Base-by-base conservation (phyloP, 2,329 filamentous ascomycete genomes). In the Ampelomyces quisqualis region DNA sequence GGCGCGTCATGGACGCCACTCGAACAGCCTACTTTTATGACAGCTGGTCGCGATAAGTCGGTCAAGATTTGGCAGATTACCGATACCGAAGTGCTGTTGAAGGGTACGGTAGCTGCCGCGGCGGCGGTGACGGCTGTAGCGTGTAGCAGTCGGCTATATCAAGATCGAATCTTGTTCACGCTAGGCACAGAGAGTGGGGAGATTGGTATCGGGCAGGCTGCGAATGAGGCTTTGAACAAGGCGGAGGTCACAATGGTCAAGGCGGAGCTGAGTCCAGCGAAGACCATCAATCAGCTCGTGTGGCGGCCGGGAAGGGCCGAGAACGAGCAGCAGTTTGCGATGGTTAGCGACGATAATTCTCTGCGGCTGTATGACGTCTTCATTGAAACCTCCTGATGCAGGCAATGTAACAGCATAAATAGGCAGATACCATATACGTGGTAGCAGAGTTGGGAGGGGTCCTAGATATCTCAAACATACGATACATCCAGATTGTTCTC, bases 21-120 rank as follows among this genome's bases (percentile, higher is more conserved):
- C 2, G 60, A 61, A 6, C 60, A 65, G 7, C 55, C 68, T 4
- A 67, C 77, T 19, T 98, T 98, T 68, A 86, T 86, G 9, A 98
- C 93, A 0, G 91, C 90, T 1, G 89, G 90, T 3, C 78, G 93
- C 56, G 93, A 98, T 68, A 97, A 94, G 71, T 78, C 77, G 18
- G 83, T 95, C 35, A 82, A 79, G 52, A 62, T 83, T 23, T 84
- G 81, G 81, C 62, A 62, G 29, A 40, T 74, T 4, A 19, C 26
- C 0, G 58, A 57, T 0, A 27, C 36, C 5, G 57, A 51, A 2
- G 56, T 56, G 4, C 34, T 53, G 5, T 43, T 65, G 4, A 60
- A 57, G 34, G 50, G 45, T 1, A 62, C 51, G 1, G 49, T 64
- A 7, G n/a, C 50, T 9, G 53, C 55, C 2, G 48, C 38, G 24